Percentiles rank a stretch among this genome's conserved stretches.
Conservation (phyloP, 345 rosid genomes). For the Citrus hindsii region DNA sequence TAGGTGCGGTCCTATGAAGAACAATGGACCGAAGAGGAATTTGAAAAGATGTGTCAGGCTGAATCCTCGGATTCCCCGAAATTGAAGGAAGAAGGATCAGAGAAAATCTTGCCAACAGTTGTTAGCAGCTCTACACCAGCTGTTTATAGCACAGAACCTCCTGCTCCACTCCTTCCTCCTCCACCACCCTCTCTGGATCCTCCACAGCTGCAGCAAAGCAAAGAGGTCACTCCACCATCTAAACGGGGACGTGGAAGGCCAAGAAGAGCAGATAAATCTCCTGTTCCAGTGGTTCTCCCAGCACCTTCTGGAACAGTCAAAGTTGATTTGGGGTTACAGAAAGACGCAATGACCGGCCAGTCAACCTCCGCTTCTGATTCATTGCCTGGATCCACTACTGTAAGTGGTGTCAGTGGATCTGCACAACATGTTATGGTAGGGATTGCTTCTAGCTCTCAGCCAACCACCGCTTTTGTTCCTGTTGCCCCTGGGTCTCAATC, state of each 20-base stretch:
- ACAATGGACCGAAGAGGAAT: conserved; percentile 91
- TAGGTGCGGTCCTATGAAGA: conserved; percentile 95
- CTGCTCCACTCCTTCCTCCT: conserved; percentile 9
- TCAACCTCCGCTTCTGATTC: conserved; percentile 23
- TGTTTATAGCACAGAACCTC: conserved; percentile 27
- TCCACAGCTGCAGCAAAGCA: conserved; percentile 34
- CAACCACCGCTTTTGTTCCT: conserved; percentile 23
- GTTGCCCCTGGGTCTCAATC: conserved; percentile 34
- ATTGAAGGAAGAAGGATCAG: conserved; percentile 46
- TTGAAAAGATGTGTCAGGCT: conserved; percentile 84
- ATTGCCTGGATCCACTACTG: conserved; percentile 24
- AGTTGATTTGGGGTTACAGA: too few relatives aligned
- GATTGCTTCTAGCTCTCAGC: conserved; percentile 23
- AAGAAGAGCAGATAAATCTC: conserved; percentile 61
- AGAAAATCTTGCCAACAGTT: conserved; percentile 40
- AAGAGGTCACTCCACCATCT: conserved; percentile 67
- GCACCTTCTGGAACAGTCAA: conserved; percentile 33
- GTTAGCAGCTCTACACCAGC: conserved; percentile 17
- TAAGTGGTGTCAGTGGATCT: conserved; percentile 18
- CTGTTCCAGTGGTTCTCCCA: conserved; percentile 22
- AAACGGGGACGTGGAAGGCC: conserved; percentile 98
- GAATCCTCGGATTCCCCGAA: conserved; percentile 71
- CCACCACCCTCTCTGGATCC: conserved; percentile 18
- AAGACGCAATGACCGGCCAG: conserved; percentile 30
- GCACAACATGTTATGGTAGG: conserved; percentile 24